Conservation (phyloP, 257 asterid species). For the Plectranthus barbatus region DNA sequence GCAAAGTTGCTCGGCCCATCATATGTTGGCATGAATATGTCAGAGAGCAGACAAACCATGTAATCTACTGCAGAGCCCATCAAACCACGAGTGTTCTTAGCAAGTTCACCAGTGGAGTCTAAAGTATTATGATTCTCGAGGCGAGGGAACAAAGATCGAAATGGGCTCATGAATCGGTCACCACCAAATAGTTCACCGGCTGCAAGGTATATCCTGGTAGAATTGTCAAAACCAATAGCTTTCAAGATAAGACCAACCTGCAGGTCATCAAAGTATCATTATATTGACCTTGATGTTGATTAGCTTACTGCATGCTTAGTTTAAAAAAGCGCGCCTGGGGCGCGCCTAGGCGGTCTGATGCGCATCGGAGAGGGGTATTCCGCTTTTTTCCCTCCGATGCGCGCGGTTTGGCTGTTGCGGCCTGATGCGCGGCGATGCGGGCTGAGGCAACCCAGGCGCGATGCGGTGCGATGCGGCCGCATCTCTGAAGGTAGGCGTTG, state of each 20-base stretch:
- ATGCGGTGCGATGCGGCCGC: too few species aligned
- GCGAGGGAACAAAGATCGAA: constrained; percentile 69
- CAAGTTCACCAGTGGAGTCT: constrained; percentile 47
- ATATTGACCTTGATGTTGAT: neutral
- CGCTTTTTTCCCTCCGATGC: too few species aligned
- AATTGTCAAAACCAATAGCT: constrained; percentile 78
- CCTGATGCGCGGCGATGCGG: too few species aligned
- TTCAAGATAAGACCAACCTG: constrained; percentile 91
- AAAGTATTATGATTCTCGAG: constrained; percentile 81
- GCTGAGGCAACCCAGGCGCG: too few species aligned
- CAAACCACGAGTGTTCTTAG: constrained; percentile 49
- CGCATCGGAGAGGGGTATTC: too few species aligned
- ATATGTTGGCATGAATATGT: constrained; percentile 94
- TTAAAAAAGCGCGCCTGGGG: too few species aligned
- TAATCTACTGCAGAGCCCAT: constrained; percentile 95
- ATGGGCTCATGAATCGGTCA: constrained; percentile 82
- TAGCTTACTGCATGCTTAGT: too few species aligned
- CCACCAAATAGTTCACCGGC: constrained; percentile 97
- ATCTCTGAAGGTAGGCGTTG: too few species aligned
- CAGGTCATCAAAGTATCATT: constrained; percentile 10
- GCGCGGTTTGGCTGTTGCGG: too few species aligned
- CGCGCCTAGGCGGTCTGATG: too few species aligned
- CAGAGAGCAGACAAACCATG: constrained; percentile 93
- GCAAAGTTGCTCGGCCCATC: constrained; percentile 99
- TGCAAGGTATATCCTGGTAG: constrained; percentile 87